Evolutionary conservation across 768 basidiomycete genomes (phyloP).

Genomic region (Lepiota venenata): DNA sequence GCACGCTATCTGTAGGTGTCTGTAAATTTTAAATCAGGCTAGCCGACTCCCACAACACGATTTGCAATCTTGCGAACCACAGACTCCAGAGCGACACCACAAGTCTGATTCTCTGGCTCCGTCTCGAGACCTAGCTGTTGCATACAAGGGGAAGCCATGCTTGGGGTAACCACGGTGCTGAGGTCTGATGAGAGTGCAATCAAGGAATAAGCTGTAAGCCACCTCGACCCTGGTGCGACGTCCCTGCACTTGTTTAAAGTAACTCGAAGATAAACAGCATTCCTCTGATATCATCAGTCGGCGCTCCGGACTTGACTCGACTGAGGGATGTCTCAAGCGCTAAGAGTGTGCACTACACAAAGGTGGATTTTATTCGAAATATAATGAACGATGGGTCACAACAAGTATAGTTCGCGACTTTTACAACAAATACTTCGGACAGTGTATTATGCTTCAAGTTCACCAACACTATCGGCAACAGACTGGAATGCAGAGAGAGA

Average conservation of each 20-base stretch:
- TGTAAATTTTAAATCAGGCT: background rate
- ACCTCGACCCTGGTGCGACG: background rate
- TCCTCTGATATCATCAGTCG: background rate
- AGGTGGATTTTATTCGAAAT: too few species aligned
- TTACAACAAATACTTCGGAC: background rate
- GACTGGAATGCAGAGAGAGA: slow-evolving; percentile 45
- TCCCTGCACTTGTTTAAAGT: background rate
- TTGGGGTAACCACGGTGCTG: background rate
- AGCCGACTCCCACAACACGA: background rate
- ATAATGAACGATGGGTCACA: background rate
- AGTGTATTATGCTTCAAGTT: slow-evolving; percentile 32
- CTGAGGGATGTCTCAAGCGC: too few species aligned
- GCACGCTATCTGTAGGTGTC: slow-evolving; percentile 13
- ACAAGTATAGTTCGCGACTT: background rate
- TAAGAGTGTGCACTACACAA: too few species aligned
- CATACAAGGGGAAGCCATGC: background rate
- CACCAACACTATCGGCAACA: slow-evolving; percentile 53
- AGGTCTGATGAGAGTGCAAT: background rate
- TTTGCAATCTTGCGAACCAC: background rate
- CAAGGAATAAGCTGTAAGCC: background rate
- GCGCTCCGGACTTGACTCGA: background rate
- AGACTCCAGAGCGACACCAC: background rate
- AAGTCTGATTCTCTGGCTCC: too few species aligned
- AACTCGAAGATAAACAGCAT: background rate
- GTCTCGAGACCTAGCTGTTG: background rate